Conservation (phyloP, 257 asterid genomes). For the Verbena officinalis region DNA sequence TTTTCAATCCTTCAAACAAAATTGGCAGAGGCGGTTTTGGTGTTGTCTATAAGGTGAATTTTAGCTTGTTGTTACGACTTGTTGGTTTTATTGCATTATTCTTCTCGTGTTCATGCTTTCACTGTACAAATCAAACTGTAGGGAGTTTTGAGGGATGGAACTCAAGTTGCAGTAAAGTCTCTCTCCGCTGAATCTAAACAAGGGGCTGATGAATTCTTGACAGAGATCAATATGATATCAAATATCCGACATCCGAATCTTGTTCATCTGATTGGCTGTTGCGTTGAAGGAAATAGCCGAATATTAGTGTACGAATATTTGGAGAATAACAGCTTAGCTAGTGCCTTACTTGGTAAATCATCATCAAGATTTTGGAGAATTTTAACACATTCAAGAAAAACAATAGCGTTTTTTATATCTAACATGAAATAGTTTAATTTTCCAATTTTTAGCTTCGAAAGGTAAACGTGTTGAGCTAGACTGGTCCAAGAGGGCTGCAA, state of each 20-base stretch:
- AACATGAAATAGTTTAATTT: not conserved
- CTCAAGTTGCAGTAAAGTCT: conserved; percentile 69
- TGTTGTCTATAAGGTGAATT: conserved; percentile 64
- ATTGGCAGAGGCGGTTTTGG: conserved; percentile 90
- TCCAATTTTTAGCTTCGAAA: conserved; percentile 47
- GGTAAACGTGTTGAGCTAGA: conserved; percentile 44
- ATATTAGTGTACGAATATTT: conserved; percentile 74
- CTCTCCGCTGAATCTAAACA: conserved; percentile 84
- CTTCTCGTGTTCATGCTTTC: not conserved
- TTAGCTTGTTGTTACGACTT: not conserved
- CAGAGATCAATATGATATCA: conserved; percentile 71
- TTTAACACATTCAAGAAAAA: not conserved
- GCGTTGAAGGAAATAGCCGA: conserved; percentile 62
- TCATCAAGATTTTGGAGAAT: not conserved
- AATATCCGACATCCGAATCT: conserved; percentile 69
- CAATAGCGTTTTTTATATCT: not conserved
- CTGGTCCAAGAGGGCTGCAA: conserved; percentile 75
- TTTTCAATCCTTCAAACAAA: conserved; percentile 69
- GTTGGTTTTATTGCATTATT: not conserved
- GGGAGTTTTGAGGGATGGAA: conserved; percentile 85
- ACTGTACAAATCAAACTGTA: conserved; percentile 26
- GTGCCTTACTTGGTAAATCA: conserved; percentile 64
- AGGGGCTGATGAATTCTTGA: conserved; percentile 74
- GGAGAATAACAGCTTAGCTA: conserved; percentile 85
- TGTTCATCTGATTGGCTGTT: conserved; percentile 76